Base-by-base conservation (phyloP, 768 basidiomycete genomes). In the Pulveroboletus sp. region DNA sequence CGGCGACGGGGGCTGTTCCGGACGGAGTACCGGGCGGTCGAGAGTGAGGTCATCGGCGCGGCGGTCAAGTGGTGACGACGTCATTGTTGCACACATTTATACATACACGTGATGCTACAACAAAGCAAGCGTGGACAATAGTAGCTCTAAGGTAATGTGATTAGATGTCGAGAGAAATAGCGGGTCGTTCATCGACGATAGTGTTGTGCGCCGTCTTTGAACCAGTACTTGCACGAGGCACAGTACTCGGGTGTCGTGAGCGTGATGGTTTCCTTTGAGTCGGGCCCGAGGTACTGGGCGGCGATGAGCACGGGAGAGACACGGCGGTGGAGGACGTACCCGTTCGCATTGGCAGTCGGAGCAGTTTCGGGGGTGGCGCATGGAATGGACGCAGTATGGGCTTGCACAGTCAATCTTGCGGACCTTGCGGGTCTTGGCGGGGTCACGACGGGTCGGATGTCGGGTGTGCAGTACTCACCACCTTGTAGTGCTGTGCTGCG, bases 21-120 rank as follows among this genome's bases (percentile, higher is more conserved):
- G 64, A 95, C 94, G 3, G 71, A 80, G 61, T 95, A 93, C 64
- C 78, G 81, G 50, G 88, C 88, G 23, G 91, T 97, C 2, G 89
- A 89, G 68, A 90, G 84, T 68, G 90, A 93, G 58, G 82, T 90
- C 19, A 70, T 86, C 33, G 90, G 89, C 19, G 66, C 87, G 34
- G 80, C 82, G 7, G 87, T 89, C 5, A 83, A 86, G 54, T 88
- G 87, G 86, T 88, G 44, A 68, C 50, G 41, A 55, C 51, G 55
- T 55, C 45, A 53, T 51, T 11, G 51, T 37, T 25, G 42, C 35
- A 25, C 11, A 31, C 27, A 27, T 42, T 37, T 48, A 41, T 52
- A 61, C 50, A 50, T 56, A 59, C 54, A 57, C 34, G 10, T 33
- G 52, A 23, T 40, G 39, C n/a, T 42, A 42, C 54, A 66, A 47